These are phyloP conservation scores for Polytrichum commune DNA, from an alignment of 225 moss, liverwort and hornwort species.

Conservation along the genomic window DNA sequence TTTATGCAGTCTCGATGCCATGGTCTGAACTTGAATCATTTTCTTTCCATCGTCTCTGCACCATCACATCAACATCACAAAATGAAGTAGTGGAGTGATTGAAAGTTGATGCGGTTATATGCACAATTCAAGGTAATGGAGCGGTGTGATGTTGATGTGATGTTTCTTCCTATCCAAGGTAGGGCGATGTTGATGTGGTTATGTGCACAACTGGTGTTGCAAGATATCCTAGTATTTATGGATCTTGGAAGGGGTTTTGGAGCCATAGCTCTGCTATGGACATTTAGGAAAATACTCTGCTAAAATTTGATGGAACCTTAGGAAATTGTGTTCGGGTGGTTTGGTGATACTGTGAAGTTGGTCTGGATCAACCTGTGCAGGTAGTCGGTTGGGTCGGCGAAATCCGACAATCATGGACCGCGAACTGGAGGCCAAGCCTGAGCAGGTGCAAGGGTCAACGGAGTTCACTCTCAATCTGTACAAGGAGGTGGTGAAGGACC, in stretches of 20 bases:
- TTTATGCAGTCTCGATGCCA: no score
- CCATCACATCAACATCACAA: no score
- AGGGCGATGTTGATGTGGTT: neutral
- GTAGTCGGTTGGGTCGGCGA: neutral
- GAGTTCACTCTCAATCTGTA: constrained; percentile 54
- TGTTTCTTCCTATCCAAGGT: neutral
- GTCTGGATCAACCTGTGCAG: neutral
- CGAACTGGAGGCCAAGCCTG: constrained; percentile 27
- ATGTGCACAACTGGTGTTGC: neutral
- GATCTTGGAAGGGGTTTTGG: no score
- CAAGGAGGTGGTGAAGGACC: constrained; percentile 40
- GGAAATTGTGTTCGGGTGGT: neutral
- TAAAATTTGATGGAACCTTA: no score
- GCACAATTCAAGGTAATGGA: no score
- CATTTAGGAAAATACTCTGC: no score
- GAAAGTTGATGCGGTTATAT: no score
- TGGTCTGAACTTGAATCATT: no score
- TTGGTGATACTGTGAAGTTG: neutral
- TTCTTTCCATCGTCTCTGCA: no score
- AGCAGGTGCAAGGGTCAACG: constrained; percentile 24
- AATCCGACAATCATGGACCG: constrained; percentile 1
- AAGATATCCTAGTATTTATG: neutral
- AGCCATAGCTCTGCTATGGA: no score
- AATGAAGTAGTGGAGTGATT: no score
- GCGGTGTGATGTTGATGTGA: neutral